Percentiles rank a stretch among this genome's conserved stretches.
Conservation (phyloP, 805 yeast species). For the Lipomyces yamadae region DNA sequence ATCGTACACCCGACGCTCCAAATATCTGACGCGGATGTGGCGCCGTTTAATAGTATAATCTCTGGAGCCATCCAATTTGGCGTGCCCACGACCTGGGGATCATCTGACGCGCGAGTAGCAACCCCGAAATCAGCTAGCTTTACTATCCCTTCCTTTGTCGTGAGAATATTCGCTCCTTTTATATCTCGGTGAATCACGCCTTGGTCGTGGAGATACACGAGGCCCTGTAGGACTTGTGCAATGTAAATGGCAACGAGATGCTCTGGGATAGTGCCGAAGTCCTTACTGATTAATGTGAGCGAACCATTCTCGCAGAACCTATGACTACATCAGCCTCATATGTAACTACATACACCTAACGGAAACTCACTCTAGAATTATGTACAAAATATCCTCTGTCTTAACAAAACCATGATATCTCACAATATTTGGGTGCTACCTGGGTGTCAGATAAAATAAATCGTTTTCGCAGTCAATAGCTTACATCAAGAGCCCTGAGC, state of each 20-base stretch:
- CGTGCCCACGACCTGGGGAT: conserved; percentile 64
- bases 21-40: conserved; percentile 81
- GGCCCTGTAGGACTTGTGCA: conserved; percentile 61
- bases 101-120: conserved; percentile 53
- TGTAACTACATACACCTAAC: conserved; percentile 35
- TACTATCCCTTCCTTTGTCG: conserved; percentile 65
- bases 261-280: conserved; percentile 62
- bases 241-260: conserved; percentile 55
- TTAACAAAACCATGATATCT: conserved; percentile 71
- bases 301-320: conserved; percentile 65
- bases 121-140: conserved; percentile 82
- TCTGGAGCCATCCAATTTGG: conserved; percentile 99
- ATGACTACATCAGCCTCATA: neutral
- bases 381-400: conserved; percentile 56
- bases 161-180: conserved; percentile 72
- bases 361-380: conserved; percentile 59
- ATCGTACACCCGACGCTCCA: conserved; percentile 91
- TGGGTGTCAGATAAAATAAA: neutral
- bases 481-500: conserved; percentile 58
- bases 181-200: conserved; percentile 80
- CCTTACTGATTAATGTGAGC: conserved; percentile 57
- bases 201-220: conserved; percentile 68
- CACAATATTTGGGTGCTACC: conserved; percentile 64
- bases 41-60: conserved; percentile 80
- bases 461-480: neutral